Percentiles rank a stretch among this genome's conserved stretches.
These are phyloP conservation scores for Verticillium nubilum DNA, from an alignment of 2,329 filamentous ascomycete species.

Conservation along the genomic window DNA sequence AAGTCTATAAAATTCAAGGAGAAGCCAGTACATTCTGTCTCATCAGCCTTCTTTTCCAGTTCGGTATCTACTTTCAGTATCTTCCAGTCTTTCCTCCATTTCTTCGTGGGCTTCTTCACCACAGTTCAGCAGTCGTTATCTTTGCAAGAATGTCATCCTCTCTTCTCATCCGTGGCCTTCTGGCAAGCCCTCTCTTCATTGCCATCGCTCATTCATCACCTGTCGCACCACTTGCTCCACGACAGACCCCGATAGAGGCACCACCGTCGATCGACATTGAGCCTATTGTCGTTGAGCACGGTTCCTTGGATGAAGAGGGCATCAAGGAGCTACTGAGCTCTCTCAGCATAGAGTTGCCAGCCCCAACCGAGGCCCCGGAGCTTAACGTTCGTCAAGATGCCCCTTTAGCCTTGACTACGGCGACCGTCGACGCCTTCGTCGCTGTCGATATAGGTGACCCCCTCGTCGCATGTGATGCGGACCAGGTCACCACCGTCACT, in stretches of 20 bases:
- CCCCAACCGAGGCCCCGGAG: background rate
- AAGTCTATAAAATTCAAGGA: background rate
- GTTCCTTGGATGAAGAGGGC: constrained; percentile 1
- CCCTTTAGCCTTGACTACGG: background rate
- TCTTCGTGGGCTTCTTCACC: background rate
- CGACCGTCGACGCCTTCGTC: background rate
- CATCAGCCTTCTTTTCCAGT: background rate
- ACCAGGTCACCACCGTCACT: background rate
- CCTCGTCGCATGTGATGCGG: background rate
- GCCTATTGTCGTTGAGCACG: constrained; percentile 1
- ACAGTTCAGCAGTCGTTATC: background rate
- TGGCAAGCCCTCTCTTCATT: background rate
- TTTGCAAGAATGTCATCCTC: background rate
- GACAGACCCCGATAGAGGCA: background rate
- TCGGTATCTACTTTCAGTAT: background rate
- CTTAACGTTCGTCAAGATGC: constrained; percentile 1
- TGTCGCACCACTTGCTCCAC: background rate
- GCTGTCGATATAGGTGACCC: constrained; percentile 6
- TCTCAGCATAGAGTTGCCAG: background rate
- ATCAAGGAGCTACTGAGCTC: constrained; percentile 2
- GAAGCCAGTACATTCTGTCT: background rate
- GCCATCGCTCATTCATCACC: background rate
- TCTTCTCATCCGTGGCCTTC: background rate
- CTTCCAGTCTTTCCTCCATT: background rate
- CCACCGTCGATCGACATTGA: background rate